These are phyloP conservation scores for Picea sitchensis DNA, from an alignment of 75 land plant genomes.

Conservation along the genomic window DNA sequence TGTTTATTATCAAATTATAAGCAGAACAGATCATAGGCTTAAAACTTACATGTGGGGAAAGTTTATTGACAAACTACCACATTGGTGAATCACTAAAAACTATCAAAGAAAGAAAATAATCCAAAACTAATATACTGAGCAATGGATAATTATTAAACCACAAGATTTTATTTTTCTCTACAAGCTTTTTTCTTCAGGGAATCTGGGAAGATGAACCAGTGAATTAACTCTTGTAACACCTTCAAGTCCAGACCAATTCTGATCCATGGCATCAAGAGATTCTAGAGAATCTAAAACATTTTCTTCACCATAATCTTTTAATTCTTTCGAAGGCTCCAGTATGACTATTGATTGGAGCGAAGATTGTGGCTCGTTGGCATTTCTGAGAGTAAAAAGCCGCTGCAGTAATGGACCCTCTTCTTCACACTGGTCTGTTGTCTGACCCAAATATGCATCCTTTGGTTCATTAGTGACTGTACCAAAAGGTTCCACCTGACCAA, in stretches of 20 bases:
- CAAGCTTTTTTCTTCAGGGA: conserved; percentile 22
- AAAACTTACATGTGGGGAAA: conserved; percentile 1
- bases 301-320: conserved; percentile 2
- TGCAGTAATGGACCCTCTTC: conserved; percentile 7
- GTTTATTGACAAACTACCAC: not conserved
- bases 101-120: not conserved
- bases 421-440: conserved; percentile 1
- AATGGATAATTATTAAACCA: not conserved
- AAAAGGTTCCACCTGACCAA: not conserved
- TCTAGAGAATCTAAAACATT: not conserved
- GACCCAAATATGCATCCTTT: not conserved
- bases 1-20: not conserved
- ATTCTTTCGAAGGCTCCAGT: conserved; percentile 8
- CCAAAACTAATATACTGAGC: not conserved
- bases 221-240: conserved; percentile 85
- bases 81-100: not conserved
- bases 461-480: not conserved
- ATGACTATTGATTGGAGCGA: conserved; percentile 5
- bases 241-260: conserved; percentile 74
- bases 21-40: conserved; percentile 2
- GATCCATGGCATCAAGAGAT: conserved; percentile 29
- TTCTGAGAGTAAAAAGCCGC: conserved; percentile 1
- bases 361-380: conserved; percentile 2
- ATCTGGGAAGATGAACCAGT: conserved; percentile 46
- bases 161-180: not conserved